A percentile compares a stretch with the other conserved stretches of the same genome.
phyloP scores from a whole-genome alignment of 441 rosid species.

The Pelargonium australe region DNA sequence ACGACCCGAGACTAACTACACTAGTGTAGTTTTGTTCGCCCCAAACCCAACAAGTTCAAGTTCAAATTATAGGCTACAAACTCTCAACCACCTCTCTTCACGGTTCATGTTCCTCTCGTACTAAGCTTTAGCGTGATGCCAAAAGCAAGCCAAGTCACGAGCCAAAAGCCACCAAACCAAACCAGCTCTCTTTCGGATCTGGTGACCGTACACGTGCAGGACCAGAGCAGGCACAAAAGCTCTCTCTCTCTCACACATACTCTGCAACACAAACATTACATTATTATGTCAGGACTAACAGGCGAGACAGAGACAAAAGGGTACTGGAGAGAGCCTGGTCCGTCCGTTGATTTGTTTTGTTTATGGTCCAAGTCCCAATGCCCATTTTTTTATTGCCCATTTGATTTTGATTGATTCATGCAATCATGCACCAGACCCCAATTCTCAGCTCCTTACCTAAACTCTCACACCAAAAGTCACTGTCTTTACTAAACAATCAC shows the following conservation, averaged over 20 bases:
- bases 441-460: too few relatives aligned
- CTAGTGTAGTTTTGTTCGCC: too few relatives aligned
- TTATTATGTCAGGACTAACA: background rate
- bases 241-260: background rate
- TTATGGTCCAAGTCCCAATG: background rate
- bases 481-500: background rate
- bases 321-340: background rate
- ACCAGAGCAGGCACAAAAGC: background rate
- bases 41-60: too few relatives aligned
- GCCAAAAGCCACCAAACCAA: background rate
- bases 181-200: background rate
- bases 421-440: background rate
- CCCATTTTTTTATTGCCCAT: background rate
- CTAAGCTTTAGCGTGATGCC: background rate
- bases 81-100: background rate
- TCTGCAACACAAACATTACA: too few relatives aligned
- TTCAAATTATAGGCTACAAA: too few relatives aligned
- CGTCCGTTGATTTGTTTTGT: background rate
- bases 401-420: background rate
- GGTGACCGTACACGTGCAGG: background rate
- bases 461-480: background rate
- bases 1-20: too few relatives aligned
- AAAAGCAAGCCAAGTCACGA: background rate
- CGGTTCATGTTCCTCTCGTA: background rate
- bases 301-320: background rate